Evolutionary conservation across 2,329 filamentous ascomycete species (phyloP).

Genomic region (Microcyclosporella mali): DNA sequence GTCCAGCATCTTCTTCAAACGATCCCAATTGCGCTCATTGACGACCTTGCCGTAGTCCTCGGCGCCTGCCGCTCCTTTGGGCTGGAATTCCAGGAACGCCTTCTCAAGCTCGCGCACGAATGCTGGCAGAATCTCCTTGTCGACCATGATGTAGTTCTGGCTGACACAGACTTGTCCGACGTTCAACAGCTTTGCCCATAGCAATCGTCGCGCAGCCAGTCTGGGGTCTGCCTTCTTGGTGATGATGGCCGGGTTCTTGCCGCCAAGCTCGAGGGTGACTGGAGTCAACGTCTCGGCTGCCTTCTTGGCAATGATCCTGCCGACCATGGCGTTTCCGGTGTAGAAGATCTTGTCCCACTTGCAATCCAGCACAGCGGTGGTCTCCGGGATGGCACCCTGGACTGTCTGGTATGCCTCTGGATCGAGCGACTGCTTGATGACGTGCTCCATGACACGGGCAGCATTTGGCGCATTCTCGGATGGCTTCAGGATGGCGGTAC

Average conservation of each 20-base stretch:
- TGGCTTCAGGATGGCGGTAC: conserved; percentile 84
- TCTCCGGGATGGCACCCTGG: conserved; percentile 76
- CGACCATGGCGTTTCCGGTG: conserved; percentile 73
- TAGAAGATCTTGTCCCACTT: conserved; percentile 99
- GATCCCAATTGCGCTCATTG: conserved; percentile 70
- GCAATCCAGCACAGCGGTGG: conserved; percentile 71
- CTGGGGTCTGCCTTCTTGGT: conserved; percentile 74
- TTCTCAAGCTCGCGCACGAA: conserved; percentile 69
- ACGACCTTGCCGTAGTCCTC: conserved; percentile 74
- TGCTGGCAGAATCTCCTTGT: conserved; percentile 56
- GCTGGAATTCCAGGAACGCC: conserved; percentile 71
- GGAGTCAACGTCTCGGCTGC: conserved; percentile 61
- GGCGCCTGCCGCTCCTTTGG: conserved; percentile 70
- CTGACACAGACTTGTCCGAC: conserved; percentile 88
- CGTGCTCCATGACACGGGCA: conserved; percentile 71
- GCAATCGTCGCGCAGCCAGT: conserved; percentile 72
- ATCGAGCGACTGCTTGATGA: conserved; percentile 72
- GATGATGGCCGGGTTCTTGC: conserved; percentile 84
- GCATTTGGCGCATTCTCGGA: conserved; percentile 73
- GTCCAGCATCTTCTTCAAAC: conserved; percentile 89
- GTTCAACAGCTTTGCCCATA: conserved; percentile 85
- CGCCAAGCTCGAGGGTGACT: conserved; percentile 82
- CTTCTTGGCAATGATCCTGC: conserved; percentile 51
- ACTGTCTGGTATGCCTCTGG: conserved; percentile 67
- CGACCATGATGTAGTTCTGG: conserved; percentile 86